phyloP scores from a whole-genome alignment of 208 protist genomes.

The Vickermania ingenoplastis region DNA sequence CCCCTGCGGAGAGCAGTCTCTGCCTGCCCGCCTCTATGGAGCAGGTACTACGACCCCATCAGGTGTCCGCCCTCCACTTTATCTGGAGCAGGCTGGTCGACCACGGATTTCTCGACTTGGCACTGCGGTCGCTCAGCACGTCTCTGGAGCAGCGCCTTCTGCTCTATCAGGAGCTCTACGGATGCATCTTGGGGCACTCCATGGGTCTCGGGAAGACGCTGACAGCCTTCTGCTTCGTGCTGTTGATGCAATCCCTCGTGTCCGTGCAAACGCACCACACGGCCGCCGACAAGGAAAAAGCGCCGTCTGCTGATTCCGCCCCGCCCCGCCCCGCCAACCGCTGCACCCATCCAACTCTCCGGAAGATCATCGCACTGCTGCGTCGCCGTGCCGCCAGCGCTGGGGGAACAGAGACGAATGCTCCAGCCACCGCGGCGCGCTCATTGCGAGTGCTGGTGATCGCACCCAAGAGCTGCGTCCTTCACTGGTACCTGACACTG shows the following conservation, averaged over 20 bases:
- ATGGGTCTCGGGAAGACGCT: conserved; percentile 87
- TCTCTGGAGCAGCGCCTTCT: conserved; percentile 35
- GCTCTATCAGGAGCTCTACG: conserved; percentile 50
- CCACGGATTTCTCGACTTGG: conserved; percentile 37
- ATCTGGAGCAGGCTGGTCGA: conserved; percentile 65
- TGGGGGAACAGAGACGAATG: background rate
- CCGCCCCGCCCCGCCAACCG: no score
- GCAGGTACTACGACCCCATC: conserved; percentile 45
- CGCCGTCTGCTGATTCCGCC: background rate
- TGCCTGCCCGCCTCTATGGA: conserved; percentile 19
- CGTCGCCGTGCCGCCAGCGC: background rate
- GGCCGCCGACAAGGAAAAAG: background rate
- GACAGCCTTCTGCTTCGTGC: conserved; percentile 57
- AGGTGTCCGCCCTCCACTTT: conserved; percentile 64
- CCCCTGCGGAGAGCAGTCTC: no score
- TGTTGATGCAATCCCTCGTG: conserved; percentile 55
- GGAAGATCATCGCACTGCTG: background rate
- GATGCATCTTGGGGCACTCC: conserved; percentile 75
- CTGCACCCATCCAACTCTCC: no score
- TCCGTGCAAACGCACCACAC: background rate
- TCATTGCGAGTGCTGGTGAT: conserved; percentile 59
- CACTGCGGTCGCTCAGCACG: conserved; percentile 15
- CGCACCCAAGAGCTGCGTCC: conserved; percentile 54
- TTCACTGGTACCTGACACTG: conserved; percentile 52
- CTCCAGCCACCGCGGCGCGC: conserved; percentile 8